Conservation (phyloP, 192 early-diverging fungal genomes). For the Backusella sp. region DNA sequence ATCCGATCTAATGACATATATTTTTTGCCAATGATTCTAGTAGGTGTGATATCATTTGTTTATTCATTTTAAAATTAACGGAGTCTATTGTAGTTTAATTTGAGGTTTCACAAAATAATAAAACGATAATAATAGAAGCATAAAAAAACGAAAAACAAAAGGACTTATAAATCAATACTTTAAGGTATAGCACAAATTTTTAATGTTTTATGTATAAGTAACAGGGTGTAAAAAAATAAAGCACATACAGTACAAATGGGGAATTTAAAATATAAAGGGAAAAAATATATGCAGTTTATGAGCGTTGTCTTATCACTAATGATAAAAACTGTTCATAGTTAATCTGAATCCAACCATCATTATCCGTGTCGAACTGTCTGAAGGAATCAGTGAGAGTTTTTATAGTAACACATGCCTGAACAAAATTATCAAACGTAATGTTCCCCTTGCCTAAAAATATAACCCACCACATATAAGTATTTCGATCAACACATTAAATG, state of each 20-base stretch:
- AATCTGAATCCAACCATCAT: slow-evolving; percentile 76
- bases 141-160: neutral
- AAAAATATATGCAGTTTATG: neutral
- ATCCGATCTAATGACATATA: neutral
- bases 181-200: neutral
- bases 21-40: neutral
- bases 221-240: neutral
- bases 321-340: slow-evolving; percentile 63
- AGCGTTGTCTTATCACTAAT: slow-evolving; percentile 12
- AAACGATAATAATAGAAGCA: neutral
- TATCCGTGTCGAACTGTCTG: slow-evolving; percentile 68
- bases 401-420: slow-evolving; percentile 75
- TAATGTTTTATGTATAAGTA: neutral
- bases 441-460: slow-evolving; percentile 57
- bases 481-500: neutral
- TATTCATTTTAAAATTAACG: neutral
- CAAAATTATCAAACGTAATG: slow-evolving; percentile 85
- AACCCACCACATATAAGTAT: neutral
- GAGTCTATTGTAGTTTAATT: neutral
- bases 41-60: neutral
- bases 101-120: neutral
- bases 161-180: neutral
- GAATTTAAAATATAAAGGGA: neutral
- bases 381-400: slow-evolving; percentile 77
- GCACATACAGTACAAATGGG: neutral